These are phyloP conservation scores for Panellus pusillus DNA, from an alignment of 768 basidiomycete species.

Conservation along the genomic window DNA sequence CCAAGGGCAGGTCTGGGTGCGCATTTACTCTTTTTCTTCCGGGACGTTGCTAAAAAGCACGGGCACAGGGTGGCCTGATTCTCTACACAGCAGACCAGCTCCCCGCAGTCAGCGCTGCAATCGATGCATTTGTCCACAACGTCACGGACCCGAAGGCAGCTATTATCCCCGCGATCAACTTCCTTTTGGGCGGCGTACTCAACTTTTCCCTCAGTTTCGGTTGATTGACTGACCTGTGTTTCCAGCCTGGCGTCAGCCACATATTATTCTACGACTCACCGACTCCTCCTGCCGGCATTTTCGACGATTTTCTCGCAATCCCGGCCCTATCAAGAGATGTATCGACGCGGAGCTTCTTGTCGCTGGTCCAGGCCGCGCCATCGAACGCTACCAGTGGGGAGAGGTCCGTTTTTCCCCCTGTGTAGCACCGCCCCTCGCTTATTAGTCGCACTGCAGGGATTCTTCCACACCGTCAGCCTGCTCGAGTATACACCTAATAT, in stretches of 20 bases:
- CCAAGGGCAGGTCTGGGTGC: conserved; percentile 60
- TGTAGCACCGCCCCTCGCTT: conserved; percentile 23
- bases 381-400: conserved; percentile 31
- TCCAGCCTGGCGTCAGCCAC: conserved; percentile 27
- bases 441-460: conserved; percentile 21
- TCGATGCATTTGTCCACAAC: conserved; percentile 38
- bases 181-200: conserved; percentile 35
- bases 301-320: conserved; percentile 51
- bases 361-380: conserved; percentile 39
- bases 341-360: conserved; percentile 39
- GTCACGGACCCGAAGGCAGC: conserved; percentile 53
- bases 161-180: conserved; percentile 48
- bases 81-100: conserved; percentile 26
- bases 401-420: conserved; percentile 19
- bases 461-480: conserved; percentile 46
- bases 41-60: too few species aligned
- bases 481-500: conserved; percentile 34
- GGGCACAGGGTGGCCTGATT: conserved; percentile 50
- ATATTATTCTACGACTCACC: conserved; percentile 63
- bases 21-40: conserved; percentile 5
- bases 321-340: conserved; percentile 39
- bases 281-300: conserved; percentile 46
- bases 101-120: conserved; percentile 34
- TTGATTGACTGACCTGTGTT: not conserved
- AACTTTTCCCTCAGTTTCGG: not conserved